Evolutionary conservation across 2,329 filamentous ascomycete species (phyloP).

Genomic region (Claviceps lovelessii): DNA sequence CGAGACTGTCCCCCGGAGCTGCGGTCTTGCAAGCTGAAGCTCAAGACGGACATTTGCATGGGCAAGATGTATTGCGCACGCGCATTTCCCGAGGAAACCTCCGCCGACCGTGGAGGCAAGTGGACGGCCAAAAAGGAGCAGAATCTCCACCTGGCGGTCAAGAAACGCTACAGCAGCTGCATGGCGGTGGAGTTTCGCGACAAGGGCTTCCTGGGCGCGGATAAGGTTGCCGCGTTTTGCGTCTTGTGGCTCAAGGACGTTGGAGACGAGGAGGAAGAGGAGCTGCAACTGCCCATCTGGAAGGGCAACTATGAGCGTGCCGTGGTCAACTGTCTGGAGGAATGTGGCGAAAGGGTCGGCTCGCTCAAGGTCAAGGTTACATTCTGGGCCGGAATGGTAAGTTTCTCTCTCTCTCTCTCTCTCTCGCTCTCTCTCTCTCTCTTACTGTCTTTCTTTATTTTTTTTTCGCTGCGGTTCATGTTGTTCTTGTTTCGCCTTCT

Average conservation of each 20-base stretch:
- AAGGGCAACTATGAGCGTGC: slow-evolving; percentile 38
- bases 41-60: slow-evolving; percentile 41
- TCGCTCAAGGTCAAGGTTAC: slow-evolving; percentile 26
- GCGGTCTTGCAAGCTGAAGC: slow-evolving; percentile 38
- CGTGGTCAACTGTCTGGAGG: slow-evolving; percentile 29
- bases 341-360: slow-evolving; percentile 33
- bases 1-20: slow-evolving; percentile 33
- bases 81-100: slow-evolving; percentile 12
- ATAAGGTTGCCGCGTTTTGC: slow-evolving; percentile 45
- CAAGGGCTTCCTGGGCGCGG: slow-evolving; percentile 24
- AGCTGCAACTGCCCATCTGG: slow-evolving; percentile 48
- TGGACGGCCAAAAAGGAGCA: slow-evolving; percentile 38
- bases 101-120: slow-evolving; percentile 22
- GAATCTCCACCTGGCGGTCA: slow-evolving; percentile 36
- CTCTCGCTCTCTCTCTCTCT: too few relatives aligned
- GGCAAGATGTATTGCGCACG: slow-evolving; percentile 37
- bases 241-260: slow-evolving; percentile 59
- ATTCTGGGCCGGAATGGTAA: slow-evolving; percentile 24
- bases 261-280: slow-evolving; percentile 49
- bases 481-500: too few relatives aligned
- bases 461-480: too few relatives aligned
- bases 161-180: slow-evolving; percentile 41
- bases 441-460: too few relatives aligned
- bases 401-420: background rate
- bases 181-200: slow-evolving; percentile 41